Evolutionary conservation across 805 yeast species (phyloP).

Genomic region (Candida nitratophila): DNA sequence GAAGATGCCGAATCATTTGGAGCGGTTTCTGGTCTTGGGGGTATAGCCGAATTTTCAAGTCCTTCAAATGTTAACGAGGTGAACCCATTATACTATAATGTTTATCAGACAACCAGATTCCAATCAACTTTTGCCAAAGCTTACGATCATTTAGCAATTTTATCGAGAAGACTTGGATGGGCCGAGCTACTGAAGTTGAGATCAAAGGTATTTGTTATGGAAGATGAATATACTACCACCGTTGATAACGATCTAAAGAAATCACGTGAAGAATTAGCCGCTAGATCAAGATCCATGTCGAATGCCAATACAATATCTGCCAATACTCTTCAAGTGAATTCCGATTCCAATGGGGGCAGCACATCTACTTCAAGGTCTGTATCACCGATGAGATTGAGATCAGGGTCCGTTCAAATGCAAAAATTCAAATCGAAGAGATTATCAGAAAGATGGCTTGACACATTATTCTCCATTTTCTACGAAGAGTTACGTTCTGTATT

Average conservation of each 20-base stretch:
- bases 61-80: conserved; percentile 30
- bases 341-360: conserved; percentile 13
- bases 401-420: conserved; percentile 9
- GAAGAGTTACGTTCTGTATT: conserved; percentile 77
- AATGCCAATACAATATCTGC: conserved; percentile 7
- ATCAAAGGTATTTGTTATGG: conserved; percentile 75
- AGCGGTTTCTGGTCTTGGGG: conserved; percentile 26
- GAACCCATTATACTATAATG: conserved; percentile 41
- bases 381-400: conserved; percentile 7
- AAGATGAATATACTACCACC: conserved; percentile 42
- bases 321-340: conserved; percentile 7
- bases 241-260: conserved; percentile 10
- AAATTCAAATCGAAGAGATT: conserved; percentile 39
- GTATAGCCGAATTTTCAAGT: conserved; percentile 26
- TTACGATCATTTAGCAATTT: conserved; percentile 63
- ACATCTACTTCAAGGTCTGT: conserved; percentile 16
- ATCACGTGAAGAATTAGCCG: background rate
- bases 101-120: conserved; percentile 42
- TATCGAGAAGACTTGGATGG: conserved; percentile 77
- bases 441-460: conserved; percentile 71
- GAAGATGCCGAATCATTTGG: conserved; percentile 25
- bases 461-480: conserved; percentile 55
- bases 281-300: background rate
- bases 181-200: conserved; percentile 60
- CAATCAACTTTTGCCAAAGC: conserved; percentile 51